Evolutionary conservation across 495 filamentous ascomycete species (phyloP).

Genomic region (Penicillium roqueforti): DNA sequence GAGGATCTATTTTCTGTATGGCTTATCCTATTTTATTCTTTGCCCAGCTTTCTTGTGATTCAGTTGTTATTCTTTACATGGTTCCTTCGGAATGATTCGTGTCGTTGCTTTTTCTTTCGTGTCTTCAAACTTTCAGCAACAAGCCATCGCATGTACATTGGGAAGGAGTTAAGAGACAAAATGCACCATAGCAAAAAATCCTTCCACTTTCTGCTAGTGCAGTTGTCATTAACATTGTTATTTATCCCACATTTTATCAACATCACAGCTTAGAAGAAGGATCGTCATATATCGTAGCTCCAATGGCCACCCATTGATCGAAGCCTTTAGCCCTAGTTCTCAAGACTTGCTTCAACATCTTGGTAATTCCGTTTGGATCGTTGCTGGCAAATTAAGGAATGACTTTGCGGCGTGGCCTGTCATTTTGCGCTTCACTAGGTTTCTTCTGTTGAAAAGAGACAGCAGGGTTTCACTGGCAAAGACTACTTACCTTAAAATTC

Average conservation of each 20-base stretch:
- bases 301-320: not conserved
- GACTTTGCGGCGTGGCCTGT: too few species aligned
- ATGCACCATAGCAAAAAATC: not conserved
- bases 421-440: too few species aligned
- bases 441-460: too few species aligned
- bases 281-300: not conserved
- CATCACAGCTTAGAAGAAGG: slow-evolving; percentile 1
- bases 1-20: not conserved
- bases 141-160: not conserved
- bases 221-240: not conserved
- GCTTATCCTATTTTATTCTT: not conserved
- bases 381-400: too few species aligned
- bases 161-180: not conserved
- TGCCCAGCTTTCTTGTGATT: slow-evolving; percentile 10
- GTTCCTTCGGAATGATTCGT: slow-evolving; percentile 14
- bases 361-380: too few species aligned
- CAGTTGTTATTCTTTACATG: slow-evolving; percentile 18
- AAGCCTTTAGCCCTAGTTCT: not conserved
- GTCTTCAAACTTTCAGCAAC: not conserved
- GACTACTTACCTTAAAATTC: too few species aligned
- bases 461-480: too few species aligned
- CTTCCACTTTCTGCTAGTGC: not conserved
- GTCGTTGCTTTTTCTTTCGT: slow-evolving; percentile 2
- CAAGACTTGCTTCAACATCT: slow-evolving; percentile 12
- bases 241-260: not conserved